Evolutionary conservation across 2,329 filamentous ascomycete species (phyloP), one percentile per base, ranked within the genome.

Genomic region (Fusarium tjaetaba): DNA sequence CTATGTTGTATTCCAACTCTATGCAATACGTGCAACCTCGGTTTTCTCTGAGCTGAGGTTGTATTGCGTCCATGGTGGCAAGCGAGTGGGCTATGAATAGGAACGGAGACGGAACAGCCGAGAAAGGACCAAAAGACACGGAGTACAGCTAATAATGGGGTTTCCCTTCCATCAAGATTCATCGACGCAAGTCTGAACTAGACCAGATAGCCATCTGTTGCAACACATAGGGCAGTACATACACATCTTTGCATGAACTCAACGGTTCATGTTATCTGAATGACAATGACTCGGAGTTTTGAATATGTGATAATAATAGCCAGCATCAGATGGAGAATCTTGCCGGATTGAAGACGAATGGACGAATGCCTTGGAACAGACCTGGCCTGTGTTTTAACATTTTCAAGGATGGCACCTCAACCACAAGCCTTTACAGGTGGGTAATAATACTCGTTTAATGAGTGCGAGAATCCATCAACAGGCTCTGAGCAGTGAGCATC

Each of bases 1-100:
- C n/a, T 39, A 34, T 30, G n/a, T 49, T 39, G 39, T 20, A 53
- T 46, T 36, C 46, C 53, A 41, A 61, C 53, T 30, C 36, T 34
- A 52, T 49, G 26, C 45, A 51, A 58, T 60, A 51, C 60, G 48
- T 72, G 43, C 20, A 34, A 30, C 42, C 53, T 53, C 49, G n/a
- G 57, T 60, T 63, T 63, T 57, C 43, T 71, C 38, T 32, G 41
- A 74, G 61, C 49, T 61, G 51, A 56, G 56, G 71, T 68, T 68
- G 71, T 73, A 71, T 71, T 63, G 62, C 58, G 56, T 68, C 38
- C 30, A 55, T 32, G 41, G 72, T 74, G 64, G 65, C 63, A 62
- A 72, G 68, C 36, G 51, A 53, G 34, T 62, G 68, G 65, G 56
- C 71, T 74, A 74, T 74, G 71, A 74, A 74, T 74, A 74, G 71